phyloP scores from a whole-genome alignment of 2,329 filamentous ascomycete species.

The Fusarium liriodendri region DNA sequence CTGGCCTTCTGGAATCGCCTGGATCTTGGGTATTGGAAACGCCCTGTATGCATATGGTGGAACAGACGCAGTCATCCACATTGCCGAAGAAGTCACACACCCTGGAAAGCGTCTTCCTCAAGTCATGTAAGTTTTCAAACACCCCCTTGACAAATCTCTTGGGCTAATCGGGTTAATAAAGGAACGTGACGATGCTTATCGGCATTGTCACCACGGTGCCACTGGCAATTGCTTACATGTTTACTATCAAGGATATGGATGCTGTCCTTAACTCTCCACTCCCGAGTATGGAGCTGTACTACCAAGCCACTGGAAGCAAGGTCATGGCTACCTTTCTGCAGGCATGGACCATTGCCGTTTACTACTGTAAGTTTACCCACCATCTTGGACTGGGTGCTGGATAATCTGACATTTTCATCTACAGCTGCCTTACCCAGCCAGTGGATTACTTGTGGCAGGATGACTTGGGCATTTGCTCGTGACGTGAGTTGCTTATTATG shows the following conservation, averaged over 20 bases:
- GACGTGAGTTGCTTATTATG: not conserved
- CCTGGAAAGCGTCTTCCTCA: not conserved
- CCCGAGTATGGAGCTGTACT: not conserved
- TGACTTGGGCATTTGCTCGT: not conserved
- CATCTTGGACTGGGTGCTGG: not conserved
- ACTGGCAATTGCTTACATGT: not conserved
- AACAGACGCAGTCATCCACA: not conserved
- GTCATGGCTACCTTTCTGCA: not conserved
- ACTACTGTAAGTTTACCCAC: not conserved
- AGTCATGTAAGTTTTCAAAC: not conserved
- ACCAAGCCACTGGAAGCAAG: not conserved
- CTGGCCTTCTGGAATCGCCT: not conserved
- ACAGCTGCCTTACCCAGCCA: not conserved
- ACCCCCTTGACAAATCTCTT: no score
- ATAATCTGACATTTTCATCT: not conserved
- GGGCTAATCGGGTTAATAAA: not conserved
- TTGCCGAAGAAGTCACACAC: not conserved
- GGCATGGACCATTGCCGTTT: not conserved
- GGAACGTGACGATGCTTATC: not conserved
- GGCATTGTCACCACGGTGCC: not conserved
- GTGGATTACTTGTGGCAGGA: not conserved
- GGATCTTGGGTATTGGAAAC: not conserved
- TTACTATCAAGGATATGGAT: not conserved
- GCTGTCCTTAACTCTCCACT: not conserved
- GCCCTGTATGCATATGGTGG: not conserved